A percentile compares a stretch with the other conserved stretches of the same genome.
Evolutionary conservation across 2,329 filamentous ascomycete species (phyloP).

Genomic region (Amauroascus verrucosus): DNA sequence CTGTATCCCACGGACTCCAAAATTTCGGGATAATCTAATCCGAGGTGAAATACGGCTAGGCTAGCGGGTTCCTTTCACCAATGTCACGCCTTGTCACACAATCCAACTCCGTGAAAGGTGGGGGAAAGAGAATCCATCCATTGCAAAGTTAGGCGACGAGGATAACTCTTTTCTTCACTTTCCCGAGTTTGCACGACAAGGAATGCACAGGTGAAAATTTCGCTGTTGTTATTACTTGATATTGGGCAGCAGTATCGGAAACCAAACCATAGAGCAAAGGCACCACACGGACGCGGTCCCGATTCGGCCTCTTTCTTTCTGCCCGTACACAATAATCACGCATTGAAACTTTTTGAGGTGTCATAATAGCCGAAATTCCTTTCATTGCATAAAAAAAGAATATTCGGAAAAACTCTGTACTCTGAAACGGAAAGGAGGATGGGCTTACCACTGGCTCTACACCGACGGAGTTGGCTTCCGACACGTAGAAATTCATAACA

Average conservation of each 20-base stretch:
- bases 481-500: conserved; percentile 63
- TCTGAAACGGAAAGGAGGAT: conserved; percentile 5
- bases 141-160: conserved; percentile 2
- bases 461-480: conserved; percentile 52
- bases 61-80: background rate
- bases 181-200: background rate
- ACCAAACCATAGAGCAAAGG: conserved; percentile 35
- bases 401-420: background rate
- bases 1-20: conserved; percentile 17
- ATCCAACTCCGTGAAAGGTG: background rate
- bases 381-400: background rate
- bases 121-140: conserved; percentile 2
- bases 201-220: background rate
- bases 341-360: background rate
- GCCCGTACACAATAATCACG: conserved; percentile 29
- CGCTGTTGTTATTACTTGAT: conserved; percentile 26
- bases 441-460: conserved; percentile 31
- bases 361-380: background rate
- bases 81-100: background rate
- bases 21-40: conserved; percentile 3
- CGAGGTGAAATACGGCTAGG: conserved; percentile 11
- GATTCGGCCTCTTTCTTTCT: conserved; percentile 47
- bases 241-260: conserved; percentile 52
- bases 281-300: conserved; percentile 11
- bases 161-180: conserved; percentile 1